Base-by-base conservation (phyloP, 345 rosid species). In the Sonneratia alba region DNA sequence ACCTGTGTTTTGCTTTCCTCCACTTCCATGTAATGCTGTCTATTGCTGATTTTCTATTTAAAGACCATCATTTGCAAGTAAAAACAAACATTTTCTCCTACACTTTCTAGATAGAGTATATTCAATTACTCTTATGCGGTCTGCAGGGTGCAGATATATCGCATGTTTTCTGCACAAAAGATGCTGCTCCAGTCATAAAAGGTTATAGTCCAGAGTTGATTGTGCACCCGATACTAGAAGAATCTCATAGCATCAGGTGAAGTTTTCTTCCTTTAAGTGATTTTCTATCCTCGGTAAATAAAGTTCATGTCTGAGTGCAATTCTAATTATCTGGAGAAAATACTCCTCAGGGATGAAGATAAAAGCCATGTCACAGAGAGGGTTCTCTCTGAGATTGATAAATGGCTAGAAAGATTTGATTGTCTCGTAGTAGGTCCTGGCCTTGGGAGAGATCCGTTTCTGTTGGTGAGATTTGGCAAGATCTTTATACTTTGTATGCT, bases 361-460 rank as follows among this genome's bases (percentile, higher is more conserved):
- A 80, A 76, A 76, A 64, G 76, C 47, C 7, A 36, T 21, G 71
- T 89, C 55, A 77, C 84, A 38, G 74, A 71, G 70, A 85, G 83
- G 71, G 86, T 92, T 82, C 83, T 92, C n/a, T 80, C 88, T 2
- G 97, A 95, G 87, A 85, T 92, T 49, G 83, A 82, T 79, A 90
- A 86, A 73, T 95, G 99, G 99, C 88, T 92, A 88, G 89, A 87
- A 75, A 87, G 97, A 81, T 92, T 95, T 85, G 99, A 95, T 87
- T 95, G 96, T 67, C 87, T 95, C 77, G 92, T 92, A 1, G 84
- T 90, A 74, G 99, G 99, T 70, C 99, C 99, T 70, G 99, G 99
- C 72, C 93, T 95, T 71, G 99, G 99, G 77, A 89, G 97, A 79
- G 97, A 95, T 72, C 89, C 94, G 3, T 95, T 85, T 78, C 92